phyloP scores from a whole-genome alignment of 257 asterid genomes.

The Solanum tarapatanum region DNA sequence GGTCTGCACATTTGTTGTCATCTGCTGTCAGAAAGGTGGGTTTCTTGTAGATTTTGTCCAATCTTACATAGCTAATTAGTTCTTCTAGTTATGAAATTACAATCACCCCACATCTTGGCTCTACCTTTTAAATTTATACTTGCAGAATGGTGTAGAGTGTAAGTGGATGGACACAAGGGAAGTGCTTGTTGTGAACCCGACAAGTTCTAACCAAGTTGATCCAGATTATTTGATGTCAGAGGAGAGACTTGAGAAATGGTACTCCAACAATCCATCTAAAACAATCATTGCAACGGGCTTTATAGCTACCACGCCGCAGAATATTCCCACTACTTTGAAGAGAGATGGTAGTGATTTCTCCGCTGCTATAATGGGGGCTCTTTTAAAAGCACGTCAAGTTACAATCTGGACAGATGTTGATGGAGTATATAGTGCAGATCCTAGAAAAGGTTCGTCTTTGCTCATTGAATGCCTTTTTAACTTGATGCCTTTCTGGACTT shows the following conservation, averaged over 20 bases:
- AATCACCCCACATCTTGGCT: not conserved
- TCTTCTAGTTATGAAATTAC: slow-evolving; percentile 1
- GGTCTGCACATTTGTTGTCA: slow-evolving; percentile 88
- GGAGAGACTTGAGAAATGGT: slow-evolving; percentile 76
- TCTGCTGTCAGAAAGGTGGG: slow-evolving; percentile 74
- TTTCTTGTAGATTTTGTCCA: slow-evolving; percentile 2
- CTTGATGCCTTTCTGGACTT: not conserved
- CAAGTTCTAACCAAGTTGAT: slow-evolving; percentile 78
- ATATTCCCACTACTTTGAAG: slow-evolving; percentile 94
- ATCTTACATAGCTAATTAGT: not conserved
- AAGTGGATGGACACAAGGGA: slow-evolving; percentile 95
- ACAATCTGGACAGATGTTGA: slow-evolving; percentile 99
- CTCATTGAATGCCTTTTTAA: not conserved
- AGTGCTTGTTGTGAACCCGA: slow-evolving; percentile 82
- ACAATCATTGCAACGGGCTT: slow-evolving; percentile 90
- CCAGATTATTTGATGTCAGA: slow-evolving; percentile 83
- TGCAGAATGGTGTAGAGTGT: slow-evolving; percentile 67
- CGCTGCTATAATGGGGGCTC: slow-evolving; percentile 97
- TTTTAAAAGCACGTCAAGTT: slow-evolving; percentile 79
- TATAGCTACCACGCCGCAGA: slow-evolving; percentile 80
- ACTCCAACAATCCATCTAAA: slow-evolving; percentile 46
- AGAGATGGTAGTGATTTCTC: slow-evolving; percentile 99
- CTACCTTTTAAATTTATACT: slow-evolving; percentile 1
- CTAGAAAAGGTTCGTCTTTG: slow-evolving; percentile 66
- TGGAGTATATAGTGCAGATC: slow-evolving; percentile 98